Percentiles rank a stretch among this genome's conserved stretches.
These are phyloP conservation scores for Candida sanyiensis DNA, from an alignment of 805 yeast genomes.

Conservation along the genomic window DNA sequence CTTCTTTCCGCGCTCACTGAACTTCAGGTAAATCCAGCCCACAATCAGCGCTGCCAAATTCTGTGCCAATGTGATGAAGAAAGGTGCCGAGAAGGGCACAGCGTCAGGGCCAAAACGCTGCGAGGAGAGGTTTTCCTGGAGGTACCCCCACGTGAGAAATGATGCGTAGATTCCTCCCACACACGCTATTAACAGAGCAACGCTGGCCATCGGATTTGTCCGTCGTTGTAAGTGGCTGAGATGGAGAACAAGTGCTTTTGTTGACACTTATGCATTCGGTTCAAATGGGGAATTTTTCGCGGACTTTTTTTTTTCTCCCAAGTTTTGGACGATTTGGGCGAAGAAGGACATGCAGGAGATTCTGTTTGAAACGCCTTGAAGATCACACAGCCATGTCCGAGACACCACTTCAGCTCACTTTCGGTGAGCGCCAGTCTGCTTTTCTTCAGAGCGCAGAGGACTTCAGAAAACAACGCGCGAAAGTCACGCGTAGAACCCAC, in stretches of 20 bases:
- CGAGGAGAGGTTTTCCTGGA: slow-evolving; percentile 83
- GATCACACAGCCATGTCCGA: no score
- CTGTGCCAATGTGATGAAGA: slow-evolving; percentile 72
- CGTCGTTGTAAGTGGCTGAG: no score
- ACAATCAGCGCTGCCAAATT: slow-evolving; percentile 64
- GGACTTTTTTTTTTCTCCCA: not conserved
- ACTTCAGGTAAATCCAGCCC: slow-evolving; percentile 54
- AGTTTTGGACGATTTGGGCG: slow-evolving; percentile 2
- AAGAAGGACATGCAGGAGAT: no score
- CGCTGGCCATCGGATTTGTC: slow-evolving; percentile 1
- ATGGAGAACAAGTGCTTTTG: not conserved
- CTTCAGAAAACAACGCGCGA: slow-evolving; percentile 59
- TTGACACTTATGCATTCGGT: no score
- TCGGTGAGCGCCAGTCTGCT: slow-evolving; percentile 52
- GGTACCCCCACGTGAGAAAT: slow-evolving; percentile 85
- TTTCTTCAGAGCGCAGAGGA: slow-evolving; percentile 65
- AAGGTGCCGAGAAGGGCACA: slow-evolving; percentile 64
- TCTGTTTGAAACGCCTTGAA: no score
- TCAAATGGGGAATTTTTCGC: slow-evolving; percentile 7
- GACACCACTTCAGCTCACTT: slow-evolving; percentile 31
- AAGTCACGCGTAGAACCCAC: slow-evolving; percentile 53
- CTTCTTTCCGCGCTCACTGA: slow-evolving; percentile 15
- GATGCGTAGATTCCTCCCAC: slow-evolving; percentile 73
- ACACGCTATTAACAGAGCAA: slow-evolving; percentile 25
- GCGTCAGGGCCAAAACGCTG: slow-evolving; percentile 57